phyloP scores from a whole-genome alignment of 306 rosid species.

The Nissolia schottii region DNA sequence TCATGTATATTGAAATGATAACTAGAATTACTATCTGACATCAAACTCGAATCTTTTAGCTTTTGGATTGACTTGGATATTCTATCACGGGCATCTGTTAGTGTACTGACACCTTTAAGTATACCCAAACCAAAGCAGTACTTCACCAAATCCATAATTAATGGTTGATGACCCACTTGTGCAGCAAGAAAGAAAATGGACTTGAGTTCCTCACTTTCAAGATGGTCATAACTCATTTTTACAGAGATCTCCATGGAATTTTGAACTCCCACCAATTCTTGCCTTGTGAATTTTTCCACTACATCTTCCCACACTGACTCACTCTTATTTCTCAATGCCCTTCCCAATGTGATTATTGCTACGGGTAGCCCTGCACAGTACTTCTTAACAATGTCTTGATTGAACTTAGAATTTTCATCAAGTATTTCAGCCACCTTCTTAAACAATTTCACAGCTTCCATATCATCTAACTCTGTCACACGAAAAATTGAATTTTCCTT shows the following conservation, averaged over 20 bases:
- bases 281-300: background rate
- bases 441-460: constrained; percentile 14
- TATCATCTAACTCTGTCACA: background rate
- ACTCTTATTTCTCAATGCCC: background rate
- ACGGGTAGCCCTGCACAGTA: constrained; percentile 11
- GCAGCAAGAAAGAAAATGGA: constrained; percentile 2
- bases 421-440: background rate
- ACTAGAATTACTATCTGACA: background rate
- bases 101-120: background rate
- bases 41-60: background rate
- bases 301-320: background rate
- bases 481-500: background rate
- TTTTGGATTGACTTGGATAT: background rate
- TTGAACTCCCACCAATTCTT: background rate
- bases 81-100: background rate
- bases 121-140: background rate
- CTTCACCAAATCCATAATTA: background rate
- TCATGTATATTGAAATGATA: background rate
- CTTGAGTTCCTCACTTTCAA: background rate
- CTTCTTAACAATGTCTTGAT: background rate
- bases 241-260: background rate
- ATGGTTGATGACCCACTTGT: background rate
- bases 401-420: background rate
- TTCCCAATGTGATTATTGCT: background rate
- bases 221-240: background rate